phyloP scores from a whole-genome alignment of 2,329 filamentous ascomycete genomes.

The Biscogniauxia mediterranea region DNA sequence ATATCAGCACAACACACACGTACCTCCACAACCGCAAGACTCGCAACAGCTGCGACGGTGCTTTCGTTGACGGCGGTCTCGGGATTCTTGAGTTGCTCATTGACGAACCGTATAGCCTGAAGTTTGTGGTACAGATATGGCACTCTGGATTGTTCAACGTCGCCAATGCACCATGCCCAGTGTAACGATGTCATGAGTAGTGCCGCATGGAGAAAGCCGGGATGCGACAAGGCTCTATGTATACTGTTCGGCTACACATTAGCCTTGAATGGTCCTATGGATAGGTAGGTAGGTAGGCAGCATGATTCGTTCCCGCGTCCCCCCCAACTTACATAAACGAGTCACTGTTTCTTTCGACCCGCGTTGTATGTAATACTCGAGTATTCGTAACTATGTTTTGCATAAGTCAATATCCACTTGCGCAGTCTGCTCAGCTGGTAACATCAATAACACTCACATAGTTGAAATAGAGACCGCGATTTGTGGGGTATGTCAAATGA shows the following conservation, averaged over 20 bases:
- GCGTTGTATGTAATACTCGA: conserved; percentile 40
- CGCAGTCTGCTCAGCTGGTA: conserved; percentile 18
- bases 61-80: conserved; percentile 40
- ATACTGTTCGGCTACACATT: conserved; percentile 31
- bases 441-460: conserved; percentile 28
- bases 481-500: conserved; percentile 33
- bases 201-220: conserved; percentile 45
- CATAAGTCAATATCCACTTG: conserved; percentile 10
- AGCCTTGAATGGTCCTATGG: not conserved
- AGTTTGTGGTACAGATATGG: conserved; percentile 47
- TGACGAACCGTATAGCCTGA: conserved; percentile 45
- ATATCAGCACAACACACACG: conserved; percentile 3
- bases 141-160: conserved; percentile 43
- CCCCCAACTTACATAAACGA: conserved; percentile 33
- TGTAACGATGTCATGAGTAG: conserved; percentile 45
- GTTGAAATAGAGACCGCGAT: conserved; percentile 37
- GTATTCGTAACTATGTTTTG: conserved; percentile 38
- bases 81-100: conserved; percentile 40
- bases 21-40: conserved; percentile 45
- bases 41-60: conserved; percentile 43
- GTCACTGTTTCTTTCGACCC: conserved; percentile 36
- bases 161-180: conserved; percentile 46
- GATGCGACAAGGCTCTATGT: conserved; percentile 42
- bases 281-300: not conserved
- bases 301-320: not conserved